Percentiles rank a stretch among this genome's conserved stretches.
Evolutionary conservation across 1,139 yeast species (phyloP).

Genomic region (Hansenula anomala): DNA sequence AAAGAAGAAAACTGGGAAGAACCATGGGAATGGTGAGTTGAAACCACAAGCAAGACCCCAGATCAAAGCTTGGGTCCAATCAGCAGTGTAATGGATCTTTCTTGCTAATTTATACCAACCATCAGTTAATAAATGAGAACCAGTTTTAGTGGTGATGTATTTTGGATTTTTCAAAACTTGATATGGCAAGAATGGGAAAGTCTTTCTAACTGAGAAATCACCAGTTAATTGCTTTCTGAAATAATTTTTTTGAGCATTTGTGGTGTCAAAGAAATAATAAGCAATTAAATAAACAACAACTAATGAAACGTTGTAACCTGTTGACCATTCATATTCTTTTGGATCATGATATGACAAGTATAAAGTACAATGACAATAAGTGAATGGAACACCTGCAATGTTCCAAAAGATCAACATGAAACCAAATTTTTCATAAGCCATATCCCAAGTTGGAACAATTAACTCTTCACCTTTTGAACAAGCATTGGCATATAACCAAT

Average conservation of each 20-base stretch:
- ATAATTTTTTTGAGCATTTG: constrained; percentile 91
- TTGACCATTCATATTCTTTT: constrained; percentile 69
- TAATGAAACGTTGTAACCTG: constrained; percentile 50
- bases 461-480: constrained; percentile 97
- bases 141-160: constrained; percentile 79
- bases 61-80: constrained; percentile 77
- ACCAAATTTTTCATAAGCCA: constrained; percentile 98
- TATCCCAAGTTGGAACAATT: constrained; percentile 98
- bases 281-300: constrained; percentile 57
- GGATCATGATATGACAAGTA: constrained; percentile 82
- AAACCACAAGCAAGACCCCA: constrained; percentile 95
- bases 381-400: constrained; percentile 97
- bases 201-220: constrained; percentile 64
- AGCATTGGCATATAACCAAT: constrained; percentile 94
- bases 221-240: constrained; percentile 89
- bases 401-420: constrained; percentile 98
- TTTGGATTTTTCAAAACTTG: constrained; percentile 77
- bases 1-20: constrained; percentile 88
- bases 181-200: constrained; percentile 91
- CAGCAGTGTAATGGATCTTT: constrained; percentile 94
- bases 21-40: constrained; percentile 88
- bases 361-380: constrained; percentile 91
- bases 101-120: constrained; percentile 95
- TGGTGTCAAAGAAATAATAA: constrained; percentile 91
- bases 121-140: constrained; percentile 78